Conservation (phyloP, 1,139 yeast species). For the Nakaseomyces uthaithaninus region DNA sequence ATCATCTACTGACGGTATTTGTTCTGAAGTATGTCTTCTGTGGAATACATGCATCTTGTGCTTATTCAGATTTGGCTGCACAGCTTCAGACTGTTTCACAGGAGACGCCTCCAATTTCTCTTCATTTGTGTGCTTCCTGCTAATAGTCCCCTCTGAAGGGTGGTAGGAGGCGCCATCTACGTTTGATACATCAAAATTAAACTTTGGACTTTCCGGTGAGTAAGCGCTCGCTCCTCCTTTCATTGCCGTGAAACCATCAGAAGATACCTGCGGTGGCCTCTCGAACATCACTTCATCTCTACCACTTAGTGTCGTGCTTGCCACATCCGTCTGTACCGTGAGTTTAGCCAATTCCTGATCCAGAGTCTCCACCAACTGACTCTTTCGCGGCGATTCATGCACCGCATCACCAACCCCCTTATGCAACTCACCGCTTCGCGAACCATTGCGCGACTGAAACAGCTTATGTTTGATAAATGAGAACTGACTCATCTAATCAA, state of each 20-base stretch:
- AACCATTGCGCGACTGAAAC: not conserved
- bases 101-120: not conserved
- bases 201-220: conserved; percentile 4
- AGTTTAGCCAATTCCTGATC: conserved; percentile 3
- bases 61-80: too few species aligned
- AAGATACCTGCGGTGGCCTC: too few species aligned
- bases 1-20: not conserved
- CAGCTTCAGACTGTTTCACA: too few species aligned
- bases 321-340: conserved; percentile 3
- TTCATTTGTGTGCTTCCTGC: not conserved
- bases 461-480: conserved; percentile 3
- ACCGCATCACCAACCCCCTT: not conserved
- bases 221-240: too few species aligned
- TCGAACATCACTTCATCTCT: not conserved
- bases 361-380: conserved; percentile 5
- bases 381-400: conserved; percentile 3
- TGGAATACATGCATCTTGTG: conserved; percentile 1
- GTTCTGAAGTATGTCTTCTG: conserved; percentile 5
- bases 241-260: too few species aligned
- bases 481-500: conserved; percentile 1
- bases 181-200: not conserved
- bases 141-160: not conserved
- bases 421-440: not conserved
- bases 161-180: not conserved
- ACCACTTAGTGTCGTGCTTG: not conserved